Evolutionary conservation across 306 rosid genomes (phyloP).

Genomic region (Myrica gale): DNA sequence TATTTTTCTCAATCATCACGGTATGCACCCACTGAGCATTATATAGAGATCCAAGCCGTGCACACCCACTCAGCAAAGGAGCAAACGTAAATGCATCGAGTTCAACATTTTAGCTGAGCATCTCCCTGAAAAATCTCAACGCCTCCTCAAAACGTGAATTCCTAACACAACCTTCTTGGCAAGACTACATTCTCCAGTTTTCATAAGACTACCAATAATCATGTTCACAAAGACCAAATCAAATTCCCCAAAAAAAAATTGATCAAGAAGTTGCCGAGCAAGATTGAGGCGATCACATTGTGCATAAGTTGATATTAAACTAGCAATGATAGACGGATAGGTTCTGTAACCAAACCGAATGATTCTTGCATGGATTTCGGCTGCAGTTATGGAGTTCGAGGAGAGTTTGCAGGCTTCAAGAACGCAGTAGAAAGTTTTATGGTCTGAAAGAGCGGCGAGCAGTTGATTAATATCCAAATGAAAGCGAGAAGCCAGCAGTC

Average conservation of each 20-base stretch:
- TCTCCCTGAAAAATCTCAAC: slow-evolving; percentile 36
- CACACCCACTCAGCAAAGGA: slow-evolving; percentile 55
- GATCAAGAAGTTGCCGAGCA: slow-evolving; percentile 32
- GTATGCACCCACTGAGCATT: slow-evolving; percentile 59
- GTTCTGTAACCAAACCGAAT: slow-evolving; percentile 46
- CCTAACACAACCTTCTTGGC: slow-evolving; percentile 60
- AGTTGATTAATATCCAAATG: slow-evolving; percentile 1
- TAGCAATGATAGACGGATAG: slow-evolving; percentile 55
- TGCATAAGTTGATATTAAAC: slow-evolving; percentile 48
- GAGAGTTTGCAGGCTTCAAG: slow-evolving; percentile 46
- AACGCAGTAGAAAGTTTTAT: slow-evolving; percentile 33
- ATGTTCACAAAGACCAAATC: slow-evolving; percentile 40
- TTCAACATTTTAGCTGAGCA: slow-evolving; percentile 44
- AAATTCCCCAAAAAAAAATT: slow-evolving; percentile 16
- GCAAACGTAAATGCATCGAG: slow-evolving; percentile 75
- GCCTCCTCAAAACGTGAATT: slow-evolving; percentile 46
- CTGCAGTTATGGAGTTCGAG: slow-evolving; percentile 35
- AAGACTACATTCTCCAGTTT: slow-evolving; percentile 44
- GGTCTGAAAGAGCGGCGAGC: slow-evolving; percentile 28
- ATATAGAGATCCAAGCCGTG: slow-evolving; percentile 52
- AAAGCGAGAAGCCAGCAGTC: not conserved
- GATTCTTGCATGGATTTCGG: slow-evolving; percentile 50
- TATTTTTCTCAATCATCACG: slow-evolving; percentile 49
- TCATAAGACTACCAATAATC: slow-evolving; percentile 38
- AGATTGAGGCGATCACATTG: slow-evolving; percentile 25